phyloP scores from a whole-genome alignment of 495 filamentous ascomycete species.

The Aspergillus haitiensis region DNA sequence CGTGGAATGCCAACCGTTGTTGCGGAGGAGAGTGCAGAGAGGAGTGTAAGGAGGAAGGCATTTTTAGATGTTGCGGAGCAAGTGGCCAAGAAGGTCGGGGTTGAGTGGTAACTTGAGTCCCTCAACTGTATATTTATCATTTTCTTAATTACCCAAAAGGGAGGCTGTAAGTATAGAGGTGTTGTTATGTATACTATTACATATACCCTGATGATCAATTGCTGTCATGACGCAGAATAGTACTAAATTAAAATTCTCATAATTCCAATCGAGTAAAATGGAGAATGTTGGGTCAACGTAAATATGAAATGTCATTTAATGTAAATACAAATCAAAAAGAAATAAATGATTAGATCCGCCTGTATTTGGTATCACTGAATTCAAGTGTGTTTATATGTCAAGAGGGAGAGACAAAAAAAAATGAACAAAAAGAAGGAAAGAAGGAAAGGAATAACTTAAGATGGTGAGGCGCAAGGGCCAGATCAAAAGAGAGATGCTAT shows the following conservation, averaged over 20 bases:
- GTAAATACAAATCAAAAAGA: neutral
- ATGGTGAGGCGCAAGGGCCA: neutral
- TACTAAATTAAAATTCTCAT: no score
- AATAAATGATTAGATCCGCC: neutral
- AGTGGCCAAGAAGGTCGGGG: constrained; percentile 55
- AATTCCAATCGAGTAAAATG: no score
- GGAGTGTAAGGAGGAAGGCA: constrained; percentile 65
- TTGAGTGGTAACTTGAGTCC: constrained; percentile 22
- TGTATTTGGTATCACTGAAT: constrained; percentile 11
- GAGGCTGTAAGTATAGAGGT: neutral
- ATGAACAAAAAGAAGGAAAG: neutral
- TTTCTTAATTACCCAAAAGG: no score
- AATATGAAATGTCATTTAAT: neutral
- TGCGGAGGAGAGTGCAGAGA: constrained; percentile 73
- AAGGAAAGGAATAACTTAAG: neutral
- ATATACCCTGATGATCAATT: no score
- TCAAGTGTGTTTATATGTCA: neutral
- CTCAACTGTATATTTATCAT: no score
- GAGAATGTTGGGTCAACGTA: no score
- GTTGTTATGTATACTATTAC: neutral
- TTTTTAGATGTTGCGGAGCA: constrained; percentile 70
- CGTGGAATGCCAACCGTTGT: constrained; percentile 88
- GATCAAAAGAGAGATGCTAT: neutral
- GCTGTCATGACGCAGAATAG: no score
- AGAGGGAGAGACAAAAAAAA: no score